Evolutionary conservation across 441 rosid species (phyloP).

Genomic region (Pelargonium australe): DNA sequence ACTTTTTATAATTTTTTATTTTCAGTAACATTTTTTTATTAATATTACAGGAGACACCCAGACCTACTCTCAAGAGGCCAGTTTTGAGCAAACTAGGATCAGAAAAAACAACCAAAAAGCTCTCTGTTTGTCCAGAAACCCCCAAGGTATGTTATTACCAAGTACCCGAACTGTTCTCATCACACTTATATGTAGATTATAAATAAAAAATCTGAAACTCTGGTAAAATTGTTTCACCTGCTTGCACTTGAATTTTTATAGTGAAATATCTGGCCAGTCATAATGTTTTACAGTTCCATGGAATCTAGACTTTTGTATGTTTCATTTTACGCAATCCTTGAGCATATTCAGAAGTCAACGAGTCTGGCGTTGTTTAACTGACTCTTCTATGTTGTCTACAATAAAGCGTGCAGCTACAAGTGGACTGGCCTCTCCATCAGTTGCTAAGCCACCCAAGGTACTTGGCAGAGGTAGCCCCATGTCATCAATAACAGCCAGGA

Average conservation of each 20-base stretch:
- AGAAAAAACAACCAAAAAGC: conserved; percentile 44
- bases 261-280: conserved; percentile 5
- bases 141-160: conserved; percentile 34
- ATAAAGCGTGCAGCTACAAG: conserved; percentile 36
- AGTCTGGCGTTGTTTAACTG: conserved; percentile 15
- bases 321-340: not conserved
- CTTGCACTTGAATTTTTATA: not conserved
- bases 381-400: conserved; percentile 10
- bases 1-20: conserved; percentile 8
- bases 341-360: not conserved
- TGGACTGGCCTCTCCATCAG: conserved; percentile 34
- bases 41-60: conserved; percentile 36
- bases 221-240: too few species aligned
- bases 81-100: conserved; percentile 34
- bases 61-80: conserved; percentile 47
- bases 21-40: conserved; percentile 15
- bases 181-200: not conserved
- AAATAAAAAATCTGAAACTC: too few species aligned
- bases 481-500: conserved; percentile 40
- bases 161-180: not conserved
- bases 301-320: not conserved
- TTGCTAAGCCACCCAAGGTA: conserved; percentile 48
- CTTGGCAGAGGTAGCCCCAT: conserved; percentile 29
- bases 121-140: conserved; percentile 31
- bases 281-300: too few species aligned